Percentiles rank a stretch among this genome's conserved stretches.
Evolutionary conservation across 441 rosid species (phyloP).

Genomic region (Populus hybrid): DNA sequence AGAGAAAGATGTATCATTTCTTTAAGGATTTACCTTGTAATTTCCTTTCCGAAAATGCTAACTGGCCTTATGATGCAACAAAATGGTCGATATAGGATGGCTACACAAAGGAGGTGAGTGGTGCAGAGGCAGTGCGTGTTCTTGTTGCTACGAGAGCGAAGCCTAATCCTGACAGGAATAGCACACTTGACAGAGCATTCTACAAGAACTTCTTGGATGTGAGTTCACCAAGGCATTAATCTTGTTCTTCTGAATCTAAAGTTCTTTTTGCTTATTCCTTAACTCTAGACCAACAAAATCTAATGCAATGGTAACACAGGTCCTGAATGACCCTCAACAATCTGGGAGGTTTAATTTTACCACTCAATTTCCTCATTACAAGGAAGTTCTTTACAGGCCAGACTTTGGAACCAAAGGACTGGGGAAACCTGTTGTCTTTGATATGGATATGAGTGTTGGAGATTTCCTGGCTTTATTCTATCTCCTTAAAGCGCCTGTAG

Average conservation of each 20-base stretch:
- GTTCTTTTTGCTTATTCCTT: background rate
- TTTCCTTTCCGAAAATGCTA: background rate
- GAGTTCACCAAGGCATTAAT: constrained; percentile 23
- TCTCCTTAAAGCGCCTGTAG: constrained; percentile 75
- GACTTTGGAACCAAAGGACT: constrained; percentile 36
- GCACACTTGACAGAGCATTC: constrained; percentile 57
- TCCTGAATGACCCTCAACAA: constrained; percentile 54
- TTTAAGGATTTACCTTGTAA: background rate
- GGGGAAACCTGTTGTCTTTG: constrained; percentile 77
- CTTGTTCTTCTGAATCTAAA: background rate
- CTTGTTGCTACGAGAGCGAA: constrained; percentile 81
- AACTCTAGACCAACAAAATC: background rate
- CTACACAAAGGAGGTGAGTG: constrained; percentile 58
- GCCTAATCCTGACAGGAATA: constrained; percentile 35
- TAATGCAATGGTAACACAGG: constrained; percentile 27
- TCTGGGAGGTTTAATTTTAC: constrained; percentile 67
- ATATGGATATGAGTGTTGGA: constrained; percentile 97
- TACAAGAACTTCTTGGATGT: constrained; percentile 75
- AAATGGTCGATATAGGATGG: constrained; percentile 52
- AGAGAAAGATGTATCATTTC: background rate
- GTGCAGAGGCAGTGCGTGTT: constrained; percentile 66
- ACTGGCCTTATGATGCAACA: background rate
- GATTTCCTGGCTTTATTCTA: constrained; percentile 81
- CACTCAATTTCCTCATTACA: constrained; percentile 66
- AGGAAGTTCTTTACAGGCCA: constrained; percentile 49